These are phyloP conservation scores for Tranzscheliella williamsii DNA, from an alignment of 1,284 basidiomycete species.

Conservation along the genomic window DNA sequence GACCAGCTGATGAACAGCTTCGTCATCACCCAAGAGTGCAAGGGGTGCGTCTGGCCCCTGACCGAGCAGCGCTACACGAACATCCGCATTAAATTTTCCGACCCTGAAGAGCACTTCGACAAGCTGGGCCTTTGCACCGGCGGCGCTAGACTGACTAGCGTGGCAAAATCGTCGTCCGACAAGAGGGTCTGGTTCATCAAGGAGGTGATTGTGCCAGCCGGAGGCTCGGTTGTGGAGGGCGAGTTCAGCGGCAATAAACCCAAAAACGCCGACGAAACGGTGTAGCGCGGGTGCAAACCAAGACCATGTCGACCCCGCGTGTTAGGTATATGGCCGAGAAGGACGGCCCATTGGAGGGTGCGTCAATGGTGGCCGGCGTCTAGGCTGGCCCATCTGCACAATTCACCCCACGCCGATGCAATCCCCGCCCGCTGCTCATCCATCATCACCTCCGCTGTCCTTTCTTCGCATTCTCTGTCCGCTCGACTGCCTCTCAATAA, in stretches of 20 bases:
- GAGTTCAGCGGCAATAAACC: not conserved
- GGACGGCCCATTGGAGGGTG: too few species aligned
- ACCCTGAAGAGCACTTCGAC: constrained; percentile 18
- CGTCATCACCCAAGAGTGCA: constrained; percentile 39
- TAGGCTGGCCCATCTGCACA: too few species aligned
- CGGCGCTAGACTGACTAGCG: constrained; percentile 6
- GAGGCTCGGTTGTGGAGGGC: not conserved
- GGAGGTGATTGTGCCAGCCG: constrained; percentile 22
- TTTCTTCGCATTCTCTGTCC: too few species aligned
- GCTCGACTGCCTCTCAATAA: too few species aligned
- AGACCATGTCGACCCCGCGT: too few species aligned
- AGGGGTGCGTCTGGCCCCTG: constrained; percentile 20
- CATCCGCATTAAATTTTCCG: constrained; percentile 13
- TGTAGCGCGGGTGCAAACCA: too few species aligned
- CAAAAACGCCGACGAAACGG: not conserved
- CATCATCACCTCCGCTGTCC: too few species aligned
- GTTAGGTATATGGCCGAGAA: too few species aligned
- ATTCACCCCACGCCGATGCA: too few species aligned
- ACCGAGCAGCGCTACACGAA: constrained; percentile 25
- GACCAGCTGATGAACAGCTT: constrained; percentile 40
- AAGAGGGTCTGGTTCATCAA: constrained; percentile 25
- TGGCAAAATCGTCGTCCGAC: constrained; percentile 5
- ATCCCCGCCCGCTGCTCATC: too few species aligned
- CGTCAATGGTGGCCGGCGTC: too few species aligned
- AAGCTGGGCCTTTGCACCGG: constrained; percentile 20